These are phyloP conservation scores for Mycena sp. DNA, from an alignment of 1,284 basidiomycete species.

Conservation along the genomic window DNA sequence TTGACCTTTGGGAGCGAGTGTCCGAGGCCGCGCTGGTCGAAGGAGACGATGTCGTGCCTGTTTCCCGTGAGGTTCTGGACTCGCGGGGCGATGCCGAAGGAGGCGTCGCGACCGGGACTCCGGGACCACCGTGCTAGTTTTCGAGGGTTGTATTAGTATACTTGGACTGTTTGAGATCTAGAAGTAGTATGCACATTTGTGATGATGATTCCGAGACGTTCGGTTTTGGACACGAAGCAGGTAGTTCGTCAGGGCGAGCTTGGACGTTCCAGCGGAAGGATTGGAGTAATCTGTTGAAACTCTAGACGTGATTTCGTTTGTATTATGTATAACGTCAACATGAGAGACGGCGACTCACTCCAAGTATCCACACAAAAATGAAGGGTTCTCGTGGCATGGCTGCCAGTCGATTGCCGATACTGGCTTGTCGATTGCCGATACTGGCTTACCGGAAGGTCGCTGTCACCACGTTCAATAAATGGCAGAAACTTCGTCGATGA, in stretches of 20 bases:
- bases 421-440: too few relatives aligned
- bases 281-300: constrained; percentile 29
- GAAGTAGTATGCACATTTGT: constrained; percentile 13
- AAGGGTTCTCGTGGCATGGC: constrained; percentile 16
- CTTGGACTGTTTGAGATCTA: background rate
- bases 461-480: too few relatives aligned
- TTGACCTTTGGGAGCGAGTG: constrained; percentile 24
- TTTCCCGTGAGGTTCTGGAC: constrained; percentile 22
- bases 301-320: background rate
- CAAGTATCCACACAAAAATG: constrained; percentile 21
- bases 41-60: constrained; percentile 31
- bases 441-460: too few relatives aligned
- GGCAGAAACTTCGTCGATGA: too few relatives aligned
- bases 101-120: constrained; percentile 14
- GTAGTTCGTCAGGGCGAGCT: constrained; percentile 23
- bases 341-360: background rate
- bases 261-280: constrained; percentile 21
- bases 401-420: constrained; percentile 16
- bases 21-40: constrained; percentile 29
- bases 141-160: background rate
- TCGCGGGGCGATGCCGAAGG: constrained; percentile 8
- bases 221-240: constrained; percentile 23
- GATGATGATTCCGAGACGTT: constrained; percentile 28
- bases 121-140: constrained; percentile 24
- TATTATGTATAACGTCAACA: background rate